Evolutionary conservation across 176 grass and related monocot genomes (phyloP), one percentile per base, ranked within the genome.

Genomic region (Rhynchospora tenuis): DNA sequence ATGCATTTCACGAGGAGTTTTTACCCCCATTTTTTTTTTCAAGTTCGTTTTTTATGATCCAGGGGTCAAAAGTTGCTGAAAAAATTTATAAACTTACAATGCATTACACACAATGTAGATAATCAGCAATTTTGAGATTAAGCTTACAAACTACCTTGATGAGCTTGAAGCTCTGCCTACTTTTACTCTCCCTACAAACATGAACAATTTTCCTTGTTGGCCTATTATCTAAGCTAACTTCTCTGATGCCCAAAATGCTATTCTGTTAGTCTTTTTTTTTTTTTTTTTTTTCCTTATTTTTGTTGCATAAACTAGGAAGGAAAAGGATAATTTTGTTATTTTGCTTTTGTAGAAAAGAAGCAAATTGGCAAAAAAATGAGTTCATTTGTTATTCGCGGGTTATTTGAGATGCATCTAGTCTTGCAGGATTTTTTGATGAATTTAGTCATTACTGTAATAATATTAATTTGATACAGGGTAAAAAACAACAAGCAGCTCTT

Each of bases 401-500:
- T 87, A 68, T 85, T 50, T 77, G 57, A 38, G 60, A 20, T 70
- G 2, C 19, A 8, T 45, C 1, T 59, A 26, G 42, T 87, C 9
- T 84, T 81, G 51, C 84, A 88, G 86, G 86, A 78, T 65, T 46
- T 88, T 50, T 85, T 77, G 31, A 88, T 89, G 64, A 90, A 88
- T 44, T 29, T 90, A 61, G 86, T 88, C 38, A 73, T 50, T 71
- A 48, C 42, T 22, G 45, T 23, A 46, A 71, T 68, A 33, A 64
- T 27, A 79, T 88, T 71, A 85, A 86, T 79, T 87, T 91, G 81
- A 91, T 89, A 9, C 56, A 94, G 88, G 86, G 89, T 46, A 88
- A 92, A 83, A 87, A 88, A 81, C 89, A 91, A 4, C 89, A 89
- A 4, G 86, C 80, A 61, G 87, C 90, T 75, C 83, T 90, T 86